Evolutionary conservation across 257 asterid genomes (phyloP).

Genomic region (Parsonsia alboflavescens): DNA sequence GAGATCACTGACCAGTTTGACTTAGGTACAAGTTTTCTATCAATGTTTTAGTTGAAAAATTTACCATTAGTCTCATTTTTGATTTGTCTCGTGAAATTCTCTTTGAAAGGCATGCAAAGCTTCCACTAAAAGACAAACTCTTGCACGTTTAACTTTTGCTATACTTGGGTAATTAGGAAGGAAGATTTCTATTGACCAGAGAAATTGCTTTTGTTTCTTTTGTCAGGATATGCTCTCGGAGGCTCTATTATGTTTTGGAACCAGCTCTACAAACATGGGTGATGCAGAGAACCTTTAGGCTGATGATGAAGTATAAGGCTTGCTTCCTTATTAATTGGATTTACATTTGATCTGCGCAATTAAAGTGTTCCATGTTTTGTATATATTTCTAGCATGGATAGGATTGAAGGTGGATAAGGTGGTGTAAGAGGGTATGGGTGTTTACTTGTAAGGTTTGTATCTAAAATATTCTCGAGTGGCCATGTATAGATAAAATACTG

Average conservation of each 20-base stretch:
- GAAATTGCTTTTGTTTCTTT: not conserved
- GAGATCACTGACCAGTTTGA: too few species aligned
- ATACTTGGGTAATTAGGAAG: not conserved
- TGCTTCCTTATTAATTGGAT: not conserved
- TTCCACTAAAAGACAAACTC: not conserved
- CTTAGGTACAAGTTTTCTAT: too few species aligned
- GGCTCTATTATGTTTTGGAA: slow-evolving; percentile 84
- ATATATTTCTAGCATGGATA: not conserved
- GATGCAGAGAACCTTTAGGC: slow-evolving; percentile 32
- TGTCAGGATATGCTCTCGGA: slow-evolving; percentile 68
- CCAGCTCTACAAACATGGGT: slow-evolving; percentile 69
- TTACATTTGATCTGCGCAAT: not conserved
- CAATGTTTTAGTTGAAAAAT: not conserved
- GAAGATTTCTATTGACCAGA: not conserved
- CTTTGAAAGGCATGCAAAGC: too few species aligned
- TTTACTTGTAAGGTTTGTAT: not conserved
- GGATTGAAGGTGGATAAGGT: not conserved
- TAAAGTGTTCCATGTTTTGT: not conserved
- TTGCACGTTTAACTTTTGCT: slow-evolving; percentile 6
- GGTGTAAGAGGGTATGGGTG: not conserved
- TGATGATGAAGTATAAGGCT: slow-evolving; percentile 39
- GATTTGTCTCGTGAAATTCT: not conserved
- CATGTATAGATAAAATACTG: not conserved
- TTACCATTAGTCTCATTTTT: not conserved
- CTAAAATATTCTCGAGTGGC: not conserved